A percentile compares a stretch with the other conserved stretches of the same genome.
Evolutionary conservation across 2,329 filamentous ascomycete genomes (phyloP).

Genomic region (Arthrobotrys musiformis): DNA sequence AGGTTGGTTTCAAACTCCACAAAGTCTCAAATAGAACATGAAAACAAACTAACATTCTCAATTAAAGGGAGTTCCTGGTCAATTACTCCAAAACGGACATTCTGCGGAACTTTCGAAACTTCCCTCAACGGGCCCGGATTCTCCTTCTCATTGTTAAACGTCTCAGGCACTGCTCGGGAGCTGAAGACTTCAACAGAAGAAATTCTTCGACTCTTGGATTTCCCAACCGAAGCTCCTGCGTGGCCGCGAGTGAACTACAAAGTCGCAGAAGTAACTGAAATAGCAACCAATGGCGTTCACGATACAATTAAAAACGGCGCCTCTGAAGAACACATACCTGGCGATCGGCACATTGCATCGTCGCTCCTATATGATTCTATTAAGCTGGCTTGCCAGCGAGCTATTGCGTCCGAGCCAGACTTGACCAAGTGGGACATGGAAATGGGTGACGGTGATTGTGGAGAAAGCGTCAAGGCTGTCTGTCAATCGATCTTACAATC

Average conservation of each 20-base stretch:
- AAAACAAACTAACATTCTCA: background rate
- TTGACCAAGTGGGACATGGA: constrained; percentile 79
- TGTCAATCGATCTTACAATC: constrained; percentile 72
- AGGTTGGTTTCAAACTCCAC: background rate
- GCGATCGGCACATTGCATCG: constrained; percentile 8
- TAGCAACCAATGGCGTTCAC: constrained; percentile 36
- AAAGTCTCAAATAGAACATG: background rate
- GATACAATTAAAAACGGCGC: constrained; percentile 66
- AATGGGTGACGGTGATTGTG: constrained; percentile 90
- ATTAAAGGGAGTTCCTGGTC: constrained; percentile 67
- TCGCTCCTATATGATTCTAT: constrained; percentile 67
- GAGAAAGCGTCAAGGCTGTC: constrained; percentile 84
- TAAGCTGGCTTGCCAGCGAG: constrained; percentile 68
- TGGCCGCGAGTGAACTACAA: constrained; percentile 72
- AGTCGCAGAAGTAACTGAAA: constrained; percentile 70
- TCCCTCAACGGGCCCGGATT: constrained; percentile 78
- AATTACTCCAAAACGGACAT: constrained; percentile 71
- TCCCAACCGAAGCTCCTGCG: constrained; percentile 73
- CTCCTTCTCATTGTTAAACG: constrained; percentile 74
- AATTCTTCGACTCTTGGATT: constrained; percentile 75
- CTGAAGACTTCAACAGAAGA: constrained; percentile 63
- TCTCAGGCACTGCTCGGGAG: constrained; percentile 70
- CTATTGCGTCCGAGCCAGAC: constrained; percentile 72
- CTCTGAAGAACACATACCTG: constrained; percentile 62
- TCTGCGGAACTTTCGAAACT: constrained; percentile 77